Percentiles rank a stretch among this genome's conserved stretches.
These are phyloP conservation scores for Xylariaceae sp. DNA, from an alignment of 2,329 filamentous ascomycete species.

Conservation along the genomic window DNA sequence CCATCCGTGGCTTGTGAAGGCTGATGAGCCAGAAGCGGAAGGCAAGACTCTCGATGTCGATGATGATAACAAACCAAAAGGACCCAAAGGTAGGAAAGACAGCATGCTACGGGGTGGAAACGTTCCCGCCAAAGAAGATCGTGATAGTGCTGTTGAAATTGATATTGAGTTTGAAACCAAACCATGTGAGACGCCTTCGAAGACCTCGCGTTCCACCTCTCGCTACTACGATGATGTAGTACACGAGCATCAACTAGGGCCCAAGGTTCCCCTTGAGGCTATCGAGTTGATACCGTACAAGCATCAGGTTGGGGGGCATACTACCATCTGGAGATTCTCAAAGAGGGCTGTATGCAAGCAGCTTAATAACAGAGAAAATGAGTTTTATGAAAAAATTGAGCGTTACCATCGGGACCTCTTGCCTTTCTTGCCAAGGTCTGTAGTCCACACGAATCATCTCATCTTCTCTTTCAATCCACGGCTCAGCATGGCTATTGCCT, in stretches of 20 bases:
- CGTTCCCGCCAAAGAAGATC: slow-evolving; percentile 30
- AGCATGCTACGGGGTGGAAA: slow-evolving; percentile 26
- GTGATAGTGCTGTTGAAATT: slow-evolving; percentile 38
- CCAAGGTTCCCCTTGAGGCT: slow-evolving; percentile 68
- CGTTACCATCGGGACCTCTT: slow-evolving; percentile 83
- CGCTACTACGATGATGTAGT: slow-evolving; percentile 44
- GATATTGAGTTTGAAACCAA: slow-evolving; percentile 35
- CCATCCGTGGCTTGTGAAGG: slow-evolving; percentile 54
- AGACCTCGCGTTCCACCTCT: slow-evolving; percentile 34
- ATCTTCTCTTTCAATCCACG: slow-evolving; percentile 2
- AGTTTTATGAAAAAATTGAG: slow-evolving; percentile 97
- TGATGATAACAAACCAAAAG: slow-evolving; percentile 24
- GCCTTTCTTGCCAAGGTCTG: slow-evolving; percentile 79
- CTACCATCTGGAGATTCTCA: slow-evolving; percentile 93
- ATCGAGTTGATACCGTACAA: slow-evolving; percentile 96
- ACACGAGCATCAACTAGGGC: slow-evolving; percentile 46
- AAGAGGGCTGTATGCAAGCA: slow-evolving; percentile 95
- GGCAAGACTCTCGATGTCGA: slow-evolving; percentile 31
- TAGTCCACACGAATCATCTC: slow-evolving; percentile 12
- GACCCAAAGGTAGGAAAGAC: slow-evolving; percentile 23
- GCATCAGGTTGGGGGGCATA: slow-evolving; percentile 96
- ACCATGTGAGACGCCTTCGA: slow-evolving; percentile 30
- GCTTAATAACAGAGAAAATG: slow-evolving; percentile 95
- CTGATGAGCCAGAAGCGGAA: slow-evolving; percentile 43
- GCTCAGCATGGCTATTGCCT: background rate